Conservation (phyloP, 2,329 filamentous ascomycete species). For the Lecanicillium sp. region DNA sequence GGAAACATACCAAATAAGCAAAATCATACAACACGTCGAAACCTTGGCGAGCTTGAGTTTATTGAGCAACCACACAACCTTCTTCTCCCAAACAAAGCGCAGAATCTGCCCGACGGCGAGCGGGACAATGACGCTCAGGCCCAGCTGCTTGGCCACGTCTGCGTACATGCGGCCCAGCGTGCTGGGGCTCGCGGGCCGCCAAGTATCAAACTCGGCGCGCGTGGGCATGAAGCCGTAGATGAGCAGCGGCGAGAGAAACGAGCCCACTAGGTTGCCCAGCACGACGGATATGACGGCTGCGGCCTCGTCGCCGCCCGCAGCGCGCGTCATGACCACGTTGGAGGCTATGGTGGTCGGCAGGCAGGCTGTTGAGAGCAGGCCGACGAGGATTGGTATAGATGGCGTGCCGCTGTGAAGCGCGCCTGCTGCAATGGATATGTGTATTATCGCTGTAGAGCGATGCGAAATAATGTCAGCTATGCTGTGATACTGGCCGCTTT, state of each 20-base stretch:
- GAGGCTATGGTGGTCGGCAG: constrained; percentile 66
- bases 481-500: no score
- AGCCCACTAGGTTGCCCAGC: constrained; percentile 60
- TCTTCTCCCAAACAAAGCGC: constrained; percentile 40
- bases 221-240: constrained; percentile 53
- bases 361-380: constrained; percentile 59
- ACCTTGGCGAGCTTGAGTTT: constrained; percentile 45
- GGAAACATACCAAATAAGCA: constrained; percentile 41
- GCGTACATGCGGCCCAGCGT: constrained; percentile 55
- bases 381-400: constrained; percentile 57
- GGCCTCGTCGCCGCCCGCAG: constrained; percentile 59
- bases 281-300: constrained; percentile 61
- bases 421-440: constrained; percentile 38
- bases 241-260: constrained; percentile 58
- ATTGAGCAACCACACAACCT: constrained; percentile 44
- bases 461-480: no score
- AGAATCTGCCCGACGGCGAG: constrained; percentile 54
- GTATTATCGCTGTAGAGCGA: constrained; percentile 34
- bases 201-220: constrained; percentile 43
- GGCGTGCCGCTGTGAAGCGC: constrained; percentile 46
- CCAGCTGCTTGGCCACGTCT: constrained; percentile 60
- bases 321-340: constrained; percentile 67
- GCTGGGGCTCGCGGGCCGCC: constrained; percentile 44
- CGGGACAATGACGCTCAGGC: constrained; percentile 58
- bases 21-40: constrained; percentile 37